Evolutionary conservation across 768 basidiomycete genomes (phyloP), one percentile per base, ranked within the genome.

Genomic region (Phanerochaete sordida): DNA sequence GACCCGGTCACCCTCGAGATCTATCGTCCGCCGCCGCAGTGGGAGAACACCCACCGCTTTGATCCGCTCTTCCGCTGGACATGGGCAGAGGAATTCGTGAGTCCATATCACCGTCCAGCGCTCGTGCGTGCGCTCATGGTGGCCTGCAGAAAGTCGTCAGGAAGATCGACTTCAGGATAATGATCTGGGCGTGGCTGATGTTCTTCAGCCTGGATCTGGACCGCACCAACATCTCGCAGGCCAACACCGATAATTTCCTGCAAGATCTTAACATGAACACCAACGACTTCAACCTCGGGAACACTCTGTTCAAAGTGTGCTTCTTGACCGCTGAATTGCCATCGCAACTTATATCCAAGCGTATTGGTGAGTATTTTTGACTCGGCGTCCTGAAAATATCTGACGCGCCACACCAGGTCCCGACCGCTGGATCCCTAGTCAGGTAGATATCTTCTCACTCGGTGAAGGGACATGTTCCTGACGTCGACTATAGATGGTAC

Each of bases 21-120:
- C 7, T 85, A 85, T 67, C 75, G 77, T 0, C 85, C 84, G 2
- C 80, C 81, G 11, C 71, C 78, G 7, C 63, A 73, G 56, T 87
- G 83, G 59, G 86, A 88, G 71, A 87, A 86, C 65, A 65, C 76
- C 12, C 84, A 84, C 63, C 79, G 86, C 3, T 88, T 90, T 65
- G 84, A 90, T 66, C 83, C 84, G 0, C 55, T 70, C 15, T 86
- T 86, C 24, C 79, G 87, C 9, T 90, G 88, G 88, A 88, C 87
- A 13, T 87, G 83, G 81, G 68, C 83, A 39, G 86, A 90, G 68
- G 87, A 90, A 71, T 76, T 75, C 69, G 81, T 81, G 57, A 56
- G 77, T 54, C 21, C 24, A 24, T 21, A n/a, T 6, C 23, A 31
- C 46, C 12, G 48, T 51, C 24, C 21, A 26, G 7, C 27, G 6